Evolutionary conservation across 805 yeast species (phyloP).

Genomic region (Starmerella geochares): DNA sequence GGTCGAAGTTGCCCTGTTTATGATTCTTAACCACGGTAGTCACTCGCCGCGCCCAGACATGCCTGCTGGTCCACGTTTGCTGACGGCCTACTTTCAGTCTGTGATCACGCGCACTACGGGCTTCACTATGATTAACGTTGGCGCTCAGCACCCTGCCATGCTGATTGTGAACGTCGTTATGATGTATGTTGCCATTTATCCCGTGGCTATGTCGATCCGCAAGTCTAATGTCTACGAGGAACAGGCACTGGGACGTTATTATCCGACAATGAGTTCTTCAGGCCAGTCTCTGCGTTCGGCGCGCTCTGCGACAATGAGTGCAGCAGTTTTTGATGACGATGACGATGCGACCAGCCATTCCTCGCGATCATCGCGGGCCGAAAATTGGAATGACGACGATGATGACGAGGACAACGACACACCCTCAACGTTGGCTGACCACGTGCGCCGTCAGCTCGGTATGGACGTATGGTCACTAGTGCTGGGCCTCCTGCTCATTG

Average conservation of each 20-base stretch:
- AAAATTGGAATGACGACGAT: conserved; percentile 16
- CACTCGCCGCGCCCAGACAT: conserved; percentile 40
- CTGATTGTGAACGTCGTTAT: conserved; percentile 88
- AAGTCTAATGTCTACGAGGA: conserved; percentile 97
- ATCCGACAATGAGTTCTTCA: conserved; percentile 19
- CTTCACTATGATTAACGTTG: conserved; percentile 58
- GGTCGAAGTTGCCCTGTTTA: conserved; percentile 69
- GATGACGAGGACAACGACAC: conserved; percentile 26
- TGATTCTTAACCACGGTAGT: conserved; percentile 54
- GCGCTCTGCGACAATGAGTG: conserved; percentile 6
- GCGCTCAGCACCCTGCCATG: conserved; percentile 73
- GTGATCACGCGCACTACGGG: conserved; percentile 93
- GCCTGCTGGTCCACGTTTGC: conserved; percentile 55
- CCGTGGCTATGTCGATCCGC: conserved; percentile 90
- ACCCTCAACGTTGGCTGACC: conserved; percentile 37
- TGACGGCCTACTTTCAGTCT: conserved; percentile 84
- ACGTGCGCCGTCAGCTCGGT: conserved; percentile 81
- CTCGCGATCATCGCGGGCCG: conserved; percentile 19
- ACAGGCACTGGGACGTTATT: conserved; percentile 86
- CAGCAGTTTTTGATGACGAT: background rate
- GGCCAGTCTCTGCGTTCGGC: conserved; percentile 4
- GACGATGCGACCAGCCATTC: conserved; percentile 25
- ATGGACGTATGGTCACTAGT: conserved; percentile 92
- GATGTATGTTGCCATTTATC: conserved; percentile 97
- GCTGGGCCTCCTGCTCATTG: conserved; percentile 72